Percentiles rank a stretch among this genome's conserved stretches.
These are phyloP conservation scores for Lupinus albus DNA, from an alignment of 306 rosid genomes.

Conservation along the genomic window DNA sequence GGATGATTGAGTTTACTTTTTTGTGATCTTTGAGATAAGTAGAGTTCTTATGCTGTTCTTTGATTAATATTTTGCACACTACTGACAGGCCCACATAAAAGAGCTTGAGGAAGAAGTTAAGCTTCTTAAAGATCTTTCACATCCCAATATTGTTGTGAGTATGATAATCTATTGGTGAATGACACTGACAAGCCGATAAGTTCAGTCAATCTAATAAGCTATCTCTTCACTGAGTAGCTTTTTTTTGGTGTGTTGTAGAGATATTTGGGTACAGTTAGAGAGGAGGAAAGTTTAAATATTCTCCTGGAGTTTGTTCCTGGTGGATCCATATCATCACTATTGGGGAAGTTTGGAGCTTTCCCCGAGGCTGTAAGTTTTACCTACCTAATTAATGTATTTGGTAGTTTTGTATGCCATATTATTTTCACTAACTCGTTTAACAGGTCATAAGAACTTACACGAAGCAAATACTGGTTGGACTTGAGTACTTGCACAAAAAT, in stretches of 20 bases:
- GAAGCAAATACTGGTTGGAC: slow-evolving; percentile 84
- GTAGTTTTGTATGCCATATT: slow-evolving; percentile 28
- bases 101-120: slow-evolving; percentile 99
- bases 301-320: slow-evolving; percentile 97
- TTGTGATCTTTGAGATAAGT: slow-evolving; percentile 6
- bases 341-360: slow-evolving; percentile 98
- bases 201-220: slow-evolving; percentile 8
- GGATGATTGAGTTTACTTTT: slow-evolving; percentile 11
- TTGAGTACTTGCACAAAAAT: slow-evolving; percentile 89
- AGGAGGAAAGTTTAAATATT: slow-evolving; percentile 87
- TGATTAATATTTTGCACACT: slow-evolving; percentile 43
- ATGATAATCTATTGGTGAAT: slow-evolving; percentile 41
- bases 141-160: slow-evolving; percentile 97
- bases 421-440: slow-evolving; percentile 40
- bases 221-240: slow-evolving; percentile 39
- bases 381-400: slow-evolving; percentile 30
- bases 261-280: slow-evolving; percentile 95
- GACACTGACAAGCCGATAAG: slow-evolving; percentile 27
- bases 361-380: slow-evolving; percentile 91
- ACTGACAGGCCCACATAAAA: slow-evolving; percentile 78
- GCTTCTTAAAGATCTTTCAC: slow-evolving; percentile 90
- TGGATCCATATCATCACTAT: slow-evolving; percentile 94
- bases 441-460: slow-evolving; percentile 93
- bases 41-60: slow-evolving; percentile 22
- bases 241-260: slow-evolving; percentile 54